Base-by-base conservation (phyloP, 345 rosid genomes). In the Hirschfeldia incana region DNA sequence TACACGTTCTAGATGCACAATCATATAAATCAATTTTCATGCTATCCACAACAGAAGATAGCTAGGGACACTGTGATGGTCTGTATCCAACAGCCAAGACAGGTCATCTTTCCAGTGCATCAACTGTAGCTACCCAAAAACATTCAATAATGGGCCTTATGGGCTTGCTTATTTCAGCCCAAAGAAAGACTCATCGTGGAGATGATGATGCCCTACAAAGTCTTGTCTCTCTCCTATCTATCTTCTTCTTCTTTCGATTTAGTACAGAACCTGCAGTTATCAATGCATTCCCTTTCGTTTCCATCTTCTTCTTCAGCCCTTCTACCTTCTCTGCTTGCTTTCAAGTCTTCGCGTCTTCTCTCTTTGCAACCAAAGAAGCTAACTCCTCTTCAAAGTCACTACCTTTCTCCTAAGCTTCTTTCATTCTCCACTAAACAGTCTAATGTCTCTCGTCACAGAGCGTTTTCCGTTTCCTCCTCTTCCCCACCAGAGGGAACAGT, bases 401-500 rank as follows among this genome's bases (percentile, higher is more conserved):
- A 3, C 49, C n/a, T 64, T 75, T 39, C 77, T 30, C 59, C 77
- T 34, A 63, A 63, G 53, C 78, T 34, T 32, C 21, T 51, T 32
- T 77, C 83, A 4, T 30, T 39, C 42, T 46, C 69, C 34, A 60
- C 65, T 1, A 28, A 60, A 69, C 75, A 70, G 29, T 59, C 32
- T 21, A 6, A 65, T 75, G 76, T 75, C 42, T 75, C 81, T 2
- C 70, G 65, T 44, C 36, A 55, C 59, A 86, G 26, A 68, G 70
- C 27, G 3, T 33, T 68, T 1, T 67, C 63, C 17, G 69, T 76
- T 44, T 70, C 75, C 46, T 79, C 85, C 13, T 46, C 83, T 1
- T 74, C 80, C 37, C 84, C 89, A 28, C 84, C 91, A 4, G 84
- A 89, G 13, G 97, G 84, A 74, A 72, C 78, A 72, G 71, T 76